Evolutionary conservation across 176 grass and related monocot genomes (phyloP).

Genomic region (Zoysia japonica): DNA sequence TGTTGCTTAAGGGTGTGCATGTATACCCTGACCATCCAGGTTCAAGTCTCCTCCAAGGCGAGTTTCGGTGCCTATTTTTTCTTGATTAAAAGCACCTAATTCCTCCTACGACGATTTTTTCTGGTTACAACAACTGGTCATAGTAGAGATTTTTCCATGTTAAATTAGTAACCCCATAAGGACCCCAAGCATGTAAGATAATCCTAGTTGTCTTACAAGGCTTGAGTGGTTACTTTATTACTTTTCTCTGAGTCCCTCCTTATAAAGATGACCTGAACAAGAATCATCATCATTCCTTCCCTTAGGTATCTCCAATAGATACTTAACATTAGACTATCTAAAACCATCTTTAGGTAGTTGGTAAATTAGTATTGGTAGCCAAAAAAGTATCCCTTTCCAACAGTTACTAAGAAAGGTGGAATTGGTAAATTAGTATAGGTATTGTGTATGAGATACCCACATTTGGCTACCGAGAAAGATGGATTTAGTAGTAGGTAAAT

Average conservation of each 20-base stretch:
- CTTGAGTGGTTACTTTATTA: conserved; percentile 5
- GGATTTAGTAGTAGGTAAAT: too few relatives aligned
- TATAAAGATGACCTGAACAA: conserved; percentile 18
- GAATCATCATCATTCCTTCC: neutral
- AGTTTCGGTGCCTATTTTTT: neutral
- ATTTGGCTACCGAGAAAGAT: too few relatives aligned
- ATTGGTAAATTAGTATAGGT: too few relatives aligned
- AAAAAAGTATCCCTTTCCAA: too few relatives aligned
- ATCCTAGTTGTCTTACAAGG: conserved; percentile 18
- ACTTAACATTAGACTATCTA: too few relatives aligned
- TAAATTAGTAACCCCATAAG: neutral
- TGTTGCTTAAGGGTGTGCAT: neutral
- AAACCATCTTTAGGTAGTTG: too few relatives aligned
- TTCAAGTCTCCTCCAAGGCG: neutral
- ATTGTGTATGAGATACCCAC: too few relatives aligned
- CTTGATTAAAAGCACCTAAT: neutral
- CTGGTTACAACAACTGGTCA: conserved; percentile 17
- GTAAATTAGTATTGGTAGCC: too few relatives aligned
- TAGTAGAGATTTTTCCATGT: conserved; percentile 17
- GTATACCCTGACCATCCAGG: neutral
- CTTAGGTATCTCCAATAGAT: neutral
- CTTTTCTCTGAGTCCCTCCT: neutral
- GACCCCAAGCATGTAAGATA: conserved; percentile 19
- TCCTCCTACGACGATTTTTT: neutral
- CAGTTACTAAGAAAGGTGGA: too few relatives aligned